A percentile compares a stretch with the other conserved stretches of the same genome.
phyloP scores from a whole-genome alignment of 208 protist genomes.

The Wallacemonas sp. region DNA sequence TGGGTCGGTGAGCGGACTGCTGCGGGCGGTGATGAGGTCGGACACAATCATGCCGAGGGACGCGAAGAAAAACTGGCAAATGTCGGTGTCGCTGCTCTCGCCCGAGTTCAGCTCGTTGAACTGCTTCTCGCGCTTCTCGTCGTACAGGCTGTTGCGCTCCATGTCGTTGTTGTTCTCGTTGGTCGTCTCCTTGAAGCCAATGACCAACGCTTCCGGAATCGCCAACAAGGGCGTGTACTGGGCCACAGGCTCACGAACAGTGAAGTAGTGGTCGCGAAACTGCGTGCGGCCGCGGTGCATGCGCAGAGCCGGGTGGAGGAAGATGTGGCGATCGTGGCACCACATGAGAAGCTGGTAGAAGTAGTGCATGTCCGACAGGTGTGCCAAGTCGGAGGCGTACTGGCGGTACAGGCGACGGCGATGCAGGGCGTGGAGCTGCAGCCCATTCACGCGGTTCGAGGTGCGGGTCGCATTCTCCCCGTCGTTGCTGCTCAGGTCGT shows the following conservation, averaged over 20 bases:
- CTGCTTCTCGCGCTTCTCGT: constrained; percentile 63
- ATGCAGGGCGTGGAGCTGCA: constrained; percentile 54
- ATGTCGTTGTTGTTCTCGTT: constrained; percentile 18
- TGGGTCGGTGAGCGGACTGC: constrained; percentile 75
- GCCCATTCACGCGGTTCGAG: not conserved
- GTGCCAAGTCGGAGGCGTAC: constrained; percentile 55
- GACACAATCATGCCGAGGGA: constrained; percentile 88
- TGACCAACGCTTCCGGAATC: constrained; percentile 72
- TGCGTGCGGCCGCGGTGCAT: constrained; percentile 38
- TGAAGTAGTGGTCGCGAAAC: constrained; percentile 82
- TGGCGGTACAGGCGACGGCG: constrained; percentile 59
- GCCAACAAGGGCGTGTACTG: constrained; percentile 75
- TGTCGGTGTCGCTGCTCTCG: constrained; percentile 51
- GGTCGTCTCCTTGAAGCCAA: constrained; percentile 65
- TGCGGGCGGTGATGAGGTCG: constrained; percentile 78
- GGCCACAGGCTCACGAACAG: constrained; percentile 51
- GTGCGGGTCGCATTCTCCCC: constrained; percentile 3
- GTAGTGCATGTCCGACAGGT: constrained; percentile 69
- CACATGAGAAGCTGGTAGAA: constrained; percentile 90
- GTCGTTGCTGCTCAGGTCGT: constrained; percentile 5
- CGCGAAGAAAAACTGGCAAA: constrained; percentile 88
- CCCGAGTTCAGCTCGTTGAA: constrained; percentile 77
- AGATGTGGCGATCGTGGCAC: constrained; percentile 81
- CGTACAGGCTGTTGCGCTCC: constrained; percentile 62
- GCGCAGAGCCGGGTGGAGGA: constrained; percentile 68